These are phyloP conservation scores for Parathielavia hyrcaniae DNA, from an alignment of 495 filamentous ascomycete genomes.

Conservation along the genomic window DNA sequence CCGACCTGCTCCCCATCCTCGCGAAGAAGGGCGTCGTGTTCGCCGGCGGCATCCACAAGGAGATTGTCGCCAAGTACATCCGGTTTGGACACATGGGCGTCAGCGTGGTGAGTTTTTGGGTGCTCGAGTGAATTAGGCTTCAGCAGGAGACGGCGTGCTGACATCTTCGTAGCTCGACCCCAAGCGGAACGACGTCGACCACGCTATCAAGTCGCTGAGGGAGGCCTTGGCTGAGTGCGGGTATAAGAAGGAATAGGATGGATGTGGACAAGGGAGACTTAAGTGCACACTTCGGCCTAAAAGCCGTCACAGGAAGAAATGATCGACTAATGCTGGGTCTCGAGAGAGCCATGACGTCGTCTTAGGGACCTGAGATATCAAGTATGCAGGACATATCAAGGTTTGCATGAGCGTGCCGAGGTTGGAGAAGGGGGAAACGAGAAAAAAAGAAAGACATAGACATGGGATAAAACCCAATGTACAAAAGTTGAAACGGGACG, in stretches of 20 bases:
- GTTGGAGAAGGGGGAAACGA: too few species aligned
- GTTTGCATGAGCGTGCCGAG: too few species aligned
- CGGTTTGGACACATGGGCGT: constrained; percentile 92
- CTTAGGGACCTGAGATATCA: too few species aligned
- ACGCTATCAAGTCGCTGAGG: constrained; percentile 71
- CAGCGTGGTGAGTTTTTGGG: constrained; percentile 54
- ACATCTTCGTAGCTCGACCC: constrained; percentile 47
- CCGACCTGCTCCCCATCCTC: constrained; percentile 79
- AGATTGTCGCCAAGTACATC: constrained; percentile 53
- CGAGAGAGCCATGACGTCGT: too few species aligned
- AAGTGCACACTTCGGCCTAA: too few species aligned
- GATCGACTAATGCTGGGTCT: too few species aligned
- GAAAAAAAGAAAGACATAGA: too few species aligned
- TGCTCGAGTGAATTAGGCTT: neutral
- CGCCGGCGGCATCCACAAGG: constrained; percentile 89
- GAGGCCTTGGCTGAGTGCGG: constrained; percentile 66
- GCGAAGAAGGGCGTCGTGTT: constrained; percentile 89
- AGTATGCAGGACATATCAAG: too few species aligned
- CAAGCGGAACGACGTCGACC: constrained; percentile 65
- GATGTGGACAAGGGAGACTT: neutral
- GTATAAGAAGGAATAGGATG: constrained; percentile 46
- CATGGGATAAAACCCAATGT: too few species aligned
- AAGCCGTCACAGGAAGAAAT: too few species aligned
- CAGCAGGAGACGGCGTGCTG: constrained; percentile 2
- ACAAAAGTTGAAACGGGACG: too few species aligned